Base-by-base conservation (phyloP, 176 grass and related monocot species). In the Oryza glaberrima region DNA sequence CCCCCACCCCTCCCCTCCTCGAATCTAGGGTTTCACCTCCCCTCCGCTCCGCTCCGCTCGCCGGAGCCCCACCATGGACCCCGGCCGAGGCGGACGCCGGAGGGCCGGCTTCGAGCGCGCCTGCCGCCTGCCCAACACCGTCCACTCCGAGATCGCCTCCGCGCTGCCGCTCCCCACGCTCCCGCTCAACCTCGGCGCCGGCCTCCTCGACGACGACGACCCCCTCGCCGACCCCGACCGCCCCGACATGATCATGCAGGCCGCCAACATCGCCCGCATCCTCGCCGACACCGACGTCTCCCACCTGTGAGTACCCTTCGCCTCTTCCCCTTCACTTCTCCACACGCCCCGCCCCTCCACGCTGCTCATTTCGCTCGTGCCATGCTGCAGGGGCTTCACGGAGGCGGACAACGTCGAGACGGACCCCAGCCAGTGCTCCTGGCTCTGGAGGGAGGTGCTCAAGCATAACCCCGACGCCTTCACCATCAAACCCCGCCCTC, bases 401-500 rank as follows among this genome's bases (percentile, higher is more conserved):
- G 90, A 91, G 67, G 91, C 84, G 19, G 89, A 89, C 69, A 87
- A 79, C 65, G 84, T 78, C 70, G 75, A 83, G 13, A 77, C 67
- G 54, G 92, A 92, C 54, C 88, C 76, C 69, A 78, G 17, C 72
- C 77, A 89, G 47, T 81, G 87, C 86, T 99, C 96, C 17, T 92
- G 86, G 93, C 90, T 99, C 32, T 96, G 91, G 86, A 91, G 73
- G 70, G 93, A 99, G 82, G 96, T 99, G 70, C 90, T 94, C 67
- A 94, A 89, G 86, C 84, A 94, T 47, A 94, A 96, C 75, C 91
- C 91, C 48, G 75, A 92, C 76, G 93, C 86, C 58, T 99, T 99
- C 72, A 89, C 67, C 46, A 63, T 78, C 73, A 90, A 78, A 51
- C 46, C 9, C 3, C 75, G 52, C 11, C 3, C 87, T 11, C 76